These are phyloP conservation scores for Fraxinus sp. DNA, from an alignment of 305 asterid genomes.

Conservation along the genomic window DNA sequence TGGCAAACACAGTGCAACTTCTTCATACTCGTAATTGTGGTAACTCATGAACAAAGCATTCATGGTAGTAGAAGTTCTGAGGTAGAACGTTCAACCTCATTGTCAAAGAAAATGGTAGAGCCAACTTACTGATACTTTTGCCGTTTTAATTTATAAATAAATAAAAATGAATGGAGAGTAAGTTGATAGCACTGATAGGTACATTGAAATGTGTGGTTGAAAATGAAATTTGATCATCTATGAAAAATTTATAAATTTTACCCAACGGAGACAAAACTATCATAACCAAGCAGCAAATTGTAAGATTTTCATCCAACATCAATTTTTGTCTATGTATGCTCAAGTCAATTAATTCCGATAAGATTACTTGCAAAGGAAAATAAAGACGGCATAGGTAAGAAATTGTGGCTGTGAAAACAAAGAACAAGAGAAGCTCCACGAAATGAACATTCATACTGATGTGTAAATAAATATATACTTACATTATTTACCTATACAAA, in stretches of 20 bases:
- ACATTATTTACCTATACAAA: neutral
- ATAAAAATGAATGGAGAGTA: too few species aligned
- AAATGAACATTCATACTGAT: neutral
- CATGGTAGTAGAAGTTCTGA: neutral
- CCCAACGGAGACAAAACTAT: too few species aligned
- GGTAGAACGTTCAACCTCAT: neutral
- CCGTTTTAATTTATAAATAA: too few species aligned
- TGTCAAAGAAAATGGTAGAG: neutral
- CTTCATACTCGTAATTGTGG: neutral
- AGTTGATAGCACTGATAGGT: too few species aligned
- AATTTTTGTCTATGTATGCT: neutral
- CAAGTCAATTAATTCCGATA: neutral
- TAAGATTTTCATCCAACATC: neutral
- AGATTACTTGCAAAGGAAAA: neutral
- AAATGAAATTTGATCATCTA: too few species aligned
- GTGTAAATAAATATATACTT: neutral
- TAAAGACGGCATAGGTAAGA: neutral
- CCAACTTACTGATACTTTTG: too few species aligned
- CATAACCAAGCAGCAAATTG: neutral
- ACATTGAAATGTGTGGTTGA: too few species aligned
- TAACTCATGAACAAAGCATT: neutral
- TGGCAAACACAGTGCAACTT: neutral
- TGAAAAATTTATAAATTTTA: too few species aligned
- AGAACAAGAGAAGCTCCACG: neutral
- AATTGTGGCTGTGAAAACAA: neutral